Evolutionary conservation across 371 early-diverging fungal genomes (phyloP).

Genomic region (Circinella minor): DNA sequence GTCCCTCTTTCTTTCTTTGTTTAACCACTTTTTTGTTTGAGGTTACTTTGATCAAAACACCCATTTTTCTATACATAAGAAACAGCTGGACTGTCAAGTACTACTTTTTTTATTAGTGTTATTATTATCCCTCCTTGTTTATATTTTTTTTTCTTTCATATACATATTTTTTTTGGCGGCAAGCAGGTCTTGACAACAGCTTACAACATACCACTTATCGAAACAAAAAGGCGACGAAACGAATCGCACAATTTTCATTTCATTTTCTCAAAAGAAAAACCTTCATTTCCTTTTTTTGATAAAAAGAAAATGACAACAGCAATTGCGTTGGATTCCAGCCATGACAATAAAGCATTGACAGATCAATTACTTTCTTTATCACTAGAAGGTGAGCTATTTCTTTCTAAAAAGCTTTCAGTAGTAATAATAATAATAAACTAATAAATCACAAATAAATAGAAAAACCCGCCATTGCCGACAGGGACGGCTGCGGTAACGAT

Average conservation of each 20-base stretch:
- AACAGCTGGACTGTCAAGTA: slow-evolving; percentile 1
- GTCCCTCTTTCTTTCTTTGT: too few relatives aligned
- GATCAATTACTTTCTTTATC: slow-evolving; percentile 5
- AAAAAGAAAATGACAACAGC: slow-evolving; percentile 6
- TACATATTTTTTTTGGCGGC: neutral
- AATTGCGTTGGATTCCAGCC: neutral
- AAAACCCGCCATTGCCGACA: neutral
- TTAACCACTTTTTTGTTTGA: too few relatives aligned
- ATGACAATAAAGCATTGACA: neutral
- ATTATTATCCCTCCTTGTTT: slow-evolving; percentile 1
- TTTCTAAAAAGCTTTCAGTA: too few relatives aligned
- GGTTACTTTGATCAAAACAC: too few relatives aligned
- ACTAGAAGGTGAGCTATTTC: neutral
- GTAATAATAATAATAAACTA: neutral
- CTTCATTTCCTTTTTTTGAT: neutral
- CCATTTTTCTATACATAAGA: neutral
- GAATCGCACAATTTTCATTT: too few relatives aligned
- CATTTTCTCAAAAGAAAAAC: too few relatives aligned
- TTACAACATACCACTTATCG: too few relatives aligned
- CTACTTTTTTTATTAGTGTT: neutral
- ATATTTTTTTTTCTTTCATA: slow-evolving; percentile 4
- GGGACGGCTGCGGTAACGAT: neutral
- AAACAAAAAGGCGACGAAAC: too few relatives aligned
- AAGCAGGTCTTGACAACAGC: slow-evolving; percentile 5
- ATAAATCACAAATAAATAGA: neutral